Percentiles rank a stretch among this genome's conserved stretches.
Conservation (phyloP, 176 grass and related monocot genomes). For the Panicum miliaceum region DNA sequence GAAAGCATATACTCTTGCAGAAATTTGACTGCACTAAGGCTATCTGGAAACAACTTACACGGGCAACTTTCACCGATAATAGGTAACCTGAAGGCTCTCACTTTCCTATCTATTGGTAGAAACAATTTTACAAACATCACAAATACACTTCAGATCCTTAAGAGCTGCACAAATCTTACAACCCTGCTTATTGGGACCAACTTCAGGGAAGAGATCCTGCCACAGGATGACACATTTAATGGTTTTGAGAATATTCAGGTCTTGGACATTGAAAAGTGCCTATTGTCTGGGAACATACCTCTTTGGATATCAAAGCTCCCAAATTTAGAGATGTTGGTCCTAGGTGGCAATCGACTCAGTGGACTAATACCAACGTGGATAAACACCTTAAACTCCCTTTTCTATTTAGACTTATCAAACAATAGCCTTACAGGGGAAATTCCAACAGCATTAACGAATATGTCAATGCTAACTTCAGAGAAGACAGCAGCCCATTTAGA, state of each 20-base stretch:
- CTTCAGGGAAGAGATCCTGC: slow-evolving; percentile 23
- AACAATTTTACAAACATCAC: slow-evolving; percentile 34
- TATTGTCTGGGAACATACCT: slow-evolving; percentile 22
- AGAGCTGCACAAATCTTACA: background rate
- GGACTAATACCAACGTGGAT: slow-evolving; percentile 42
- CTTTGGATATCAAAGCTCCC: slow-evolving; percentile 39
- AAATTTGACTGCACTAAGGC: slow-evolving; percentile 7
- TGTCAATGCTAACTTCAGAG: slow-evolving; percentile 16
- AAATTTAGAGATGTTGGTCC: background rate
- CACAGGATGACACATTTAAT: background rate
- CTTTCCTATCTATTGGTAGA: background rate
- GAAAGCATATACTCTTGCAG: slow-evolving; percentile 50
- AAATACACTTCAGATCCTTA: slow-evolving; percentile 30
- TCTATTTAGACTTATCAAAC: slow-evolving; percentile 34
- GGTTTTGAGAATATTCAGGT: slow-evolving; percentile 36
- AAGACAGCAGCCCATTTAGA: background rate
- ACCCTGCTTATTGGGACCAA: background rate
- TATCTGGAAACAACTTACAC: background rate
- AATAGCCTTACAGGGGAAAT: slow-evolving; percentile 34
- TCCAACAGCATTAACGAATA: background rate
- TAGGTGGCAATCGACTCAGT: slow-evolving; percentile 18
- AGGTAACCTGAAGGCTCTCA: slow-evolving; percentile 16
- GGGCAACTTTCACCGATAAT: slow-evolving; percentile 10
- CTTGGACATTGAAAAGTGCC: rapidly evolving
- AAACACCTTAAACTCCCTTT: background rate